phyloP scores from a whole-genome alignment of 2,329 filamentous ascomycete species.

The Exophiala lecanii-corni region DNA sequence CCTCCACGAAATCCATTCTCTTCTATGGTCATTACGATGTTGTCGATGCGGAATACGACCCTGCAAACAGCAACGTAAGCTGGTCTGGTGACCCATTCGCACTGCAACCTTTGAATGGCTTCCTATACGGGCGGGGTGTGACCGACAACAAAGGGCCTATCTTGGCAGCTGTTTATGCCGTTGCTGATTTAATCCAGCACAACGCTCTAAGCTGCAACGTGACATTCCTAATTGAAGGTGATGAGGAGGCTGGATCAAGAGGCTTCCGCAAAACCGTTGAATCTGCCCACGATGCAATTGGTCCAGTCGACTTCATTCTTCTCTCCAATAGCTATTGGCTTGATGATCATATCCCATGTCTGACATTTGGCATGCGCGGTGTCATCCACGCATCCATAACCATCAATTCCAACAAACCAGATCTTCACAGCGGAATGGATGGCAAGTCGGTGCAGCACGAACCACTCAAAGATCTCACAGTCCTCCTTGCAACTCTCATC shows the following conservation, averaged over 20 bases:
- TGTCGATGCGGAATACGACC: slow-evolving; percentile 66
- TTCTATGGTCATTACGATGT: slow-evolving; percentile 99
- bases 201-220: slow-evolving; percentile 82
- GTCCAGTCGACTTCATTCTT: slow-evolving; percentile 87
- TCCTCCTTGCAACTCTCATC: slow-evolving; percentile 75
- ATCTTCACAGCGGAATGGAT: slow-evolving; percentile 95
- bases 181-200: slow-evolving; percentile 80
- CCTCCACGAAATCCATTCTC: slow-evolving; percentile 68
- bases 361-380: slow-evolving; percentile 90
- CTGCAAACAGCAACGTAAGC: slow-evolving; percentile 35
- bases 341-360: slow-evolving; percentile 87
- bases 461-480: slow-evolving; percentile 83
- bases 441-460: slow-evolving; percentile 84
- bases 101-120: slow-evolving; percentile 85
- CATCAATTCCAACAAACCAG: slow-evolving; percentile 78
- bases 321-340: slow-evolving; percentile 98
- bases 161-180: slow-evolving; percentile 87
- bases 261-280: slow-evolving; percentile 82
- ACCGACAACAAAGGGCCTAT: slow-evolving; percentile 98
- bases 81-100: slow-evolving; percentile 87
- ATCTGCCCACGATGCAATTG: slow-evolving; percentile 77
- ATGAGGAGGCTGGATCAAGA: slow-evolving; percentile 90
- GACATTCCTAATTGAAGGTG: slow-evolving; percentile 90
- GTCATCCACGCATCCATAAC: slow-evolving; percentile 90
- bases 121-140: slow-evolving; percentile 90